A percentile compares a stretch with the other conserved stretches of the same genome.
These are phyloP conservation scores for Candida pseudofarinosa DNA, from an alignment of 805 yeast genomes.

Conservation along the genomic window DNA sequence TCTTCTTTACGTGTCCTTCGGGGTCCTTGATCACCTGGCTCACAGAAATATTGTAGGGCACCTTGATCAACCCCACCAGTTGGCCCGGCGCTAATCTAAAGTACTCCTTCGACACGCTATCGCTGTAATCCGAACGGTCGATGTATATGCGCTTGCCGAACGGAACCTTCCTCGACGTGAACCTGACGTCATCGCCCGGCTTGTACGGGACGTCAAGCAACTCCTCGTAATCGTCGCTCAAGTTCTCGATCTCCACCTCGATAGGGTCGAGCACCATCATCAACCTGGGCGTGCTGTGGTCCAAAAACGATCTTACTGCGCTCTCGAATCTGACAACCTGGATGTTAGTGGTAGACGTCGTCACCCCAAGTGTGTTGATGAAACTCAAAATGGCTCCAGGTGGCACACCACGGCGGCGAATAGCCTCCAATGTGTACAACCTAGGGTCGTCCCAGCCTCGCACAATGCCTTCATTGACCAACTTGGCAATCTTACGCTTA, in stretches of 20 bases:
- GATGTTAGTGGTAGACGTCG: slow-evolving; percentile 88
- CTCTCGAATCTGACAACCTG: slow-evolving; percentile 87
- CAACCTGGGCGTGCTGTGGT: slow-evolving; percentile 87
- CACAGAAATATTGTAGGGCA: slow-evolving; percentile 77
- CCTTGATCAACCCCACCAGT: slow-evolving; percentile 90
- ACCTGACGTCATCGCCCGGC: slow-evolving; percentile 63
- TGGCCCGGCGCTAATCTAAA: slow-evolving; percentile 93
- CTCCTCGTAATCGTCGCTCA: slow-evolving; percentile 71
- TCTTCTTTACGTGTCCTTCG: slow-evolving; percentile 60
- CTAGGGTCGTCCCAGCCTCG: slow-evolving; percentile 99
- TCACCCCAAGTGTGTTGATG: slow-evolving; percentile 93
- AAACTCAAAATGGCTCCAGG: slow-evolving; percentile 95
- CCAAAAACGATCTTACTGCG: slow-evolving; percentile 82
- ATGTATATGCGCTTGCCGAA: slow-evolving; percentile 78
- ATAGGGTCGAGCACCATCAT: slow-evolving; percentile 91
- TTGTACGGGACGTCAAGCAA: slow-evolving; percentile 78
- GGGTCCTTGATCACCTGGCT: slow-evolving; percentile 61
- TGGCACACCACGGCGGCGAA: slow-evolving; percentile 96
- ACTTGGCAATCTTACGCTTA: slow-evolving; percentile 91
- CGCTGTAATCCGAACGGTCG: slow-evolving; percentile 82
- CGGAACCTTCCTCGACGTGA: slow-evolving; percentile 66
- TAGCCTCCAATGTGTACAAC: slow-evolving; percentile 87
- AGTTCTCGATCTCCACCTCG: slow-evolving; percentile 75
- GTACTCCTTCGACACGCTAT: slow-evolving; percentile 54
- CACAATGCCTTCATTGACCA: slow-evolving; percentile 76